Base-by-base conservation (phyloP, 1,139 yeast genomes). In the Hyphopichia burtonii region DNA sequence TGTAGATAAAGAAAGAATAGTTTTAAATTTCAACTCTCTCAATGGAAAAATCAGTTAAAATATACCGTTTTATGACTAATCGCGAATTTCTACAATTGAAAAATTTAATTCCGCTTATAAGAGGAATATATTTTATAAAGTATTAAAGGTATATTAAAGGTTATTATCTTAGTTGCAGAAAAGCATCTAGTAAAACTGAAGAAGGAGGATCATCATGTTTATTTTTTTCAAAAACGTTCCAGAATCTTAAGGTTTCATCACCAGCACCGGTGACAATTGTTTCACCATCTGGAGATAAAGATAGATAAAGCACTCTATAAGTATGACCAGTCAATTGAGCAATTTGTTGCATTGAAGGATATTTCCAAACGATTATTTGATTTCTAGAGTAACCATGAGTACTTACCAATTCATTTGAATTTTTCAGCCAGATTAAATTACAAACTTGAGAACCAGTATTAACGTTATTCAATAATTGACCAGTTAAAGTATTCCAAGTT, bases 221-320 rank as follows among this genome's bases (percentile, higher is more conserved):
- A 46, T 76, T 80, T 61, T 85, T 88, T 47, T 87, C 96, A 65
- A 88, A 90, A 2, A 89, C 85, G 53, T 87, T 88, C 98, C 98
- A 91, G 56, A 90, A 88, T 52, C 98, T 66, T 45, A 93, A 68
- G 0, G 99, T 93, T 63, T 94, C 99, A 65, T 93, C 99, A 2
- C 99, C 99, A 1, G 99, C 98, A 1, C 99, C 99, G 0, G 99
- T 91, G 2, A 93, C 99, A n/a, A 93, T 86, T 0, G 98, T 89
- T 49, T 88, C 91, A 1, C 99, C 99, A 64, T 93, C 98, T 0
- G 98, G 96, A n/a, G 96, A 86, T 68, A 93, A 74, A 3, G 96
- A 82, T 50, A 93, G 72, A 59, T 93, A 94, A 39, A 94, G 68
- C 8, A 93, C 99, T 47, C 99, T 75, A 59, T 86, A 89, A 1